A percentile compares a stretch with the other conserved stretches of the same genome.
phyloP scores from a whole-genome alignment of 202 grass and related monocot genomes.

The Panicum virgatum region DNA sequence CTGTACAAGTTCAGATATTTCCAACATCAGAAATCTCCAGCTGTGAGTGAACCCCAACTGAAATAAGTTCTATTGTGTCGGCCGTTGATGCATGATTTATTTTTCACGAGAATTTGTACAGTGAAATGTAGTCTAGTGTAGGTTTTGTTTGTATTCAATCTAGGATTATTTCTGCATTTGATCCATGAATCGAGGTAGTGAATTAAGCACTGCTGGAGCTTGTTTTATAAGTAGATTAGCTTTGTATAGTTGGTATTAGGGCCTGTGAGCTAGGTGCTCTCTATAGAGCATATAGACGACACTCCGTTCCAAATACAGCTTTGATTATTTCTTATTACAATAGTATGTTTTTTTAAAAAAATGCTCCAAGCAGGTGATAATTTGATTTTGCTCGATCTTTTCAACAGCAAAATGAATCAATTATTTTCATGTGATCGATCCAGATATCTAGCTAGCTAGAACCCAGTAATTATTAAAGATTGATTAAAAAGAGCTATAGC shows the following conservation, averaged over 20 bases:
- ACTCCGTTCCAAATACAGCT: background rate
- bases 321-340: background rate
- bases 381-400: background rate
- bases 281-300: background rate
- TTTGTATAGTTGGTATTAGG: background rate
- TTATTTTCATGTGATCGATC: background rate
- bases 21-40: background rate
- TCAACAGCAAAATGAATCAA: background rate
- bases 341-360: background rate
- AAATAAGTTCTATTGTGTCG: background rate
- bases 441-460: background rate
- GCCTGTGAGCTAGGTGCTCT: background rate
- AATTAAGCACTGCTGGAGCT: background rate
- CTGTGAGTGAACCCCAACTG: background rate
- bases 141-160: background rate
- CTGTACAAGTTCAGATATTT: constrained; percentile 10
- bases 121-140: background rate
- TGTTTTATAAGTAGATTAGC: background rate
- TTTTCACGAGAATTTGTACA: background rate
- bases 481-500: background rate
- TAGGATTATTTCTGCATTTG: background rate
- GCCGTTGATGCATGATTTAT: background rate
- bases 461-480: background rate
- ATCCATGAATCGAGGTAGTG: background rate
- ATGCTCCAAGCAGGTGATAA: background rate